These are phyloP conservation scores for Scalesia atractyloides DNA, from an alignment of 129 eudicot species.

Conservation along the genomic window DNA sequence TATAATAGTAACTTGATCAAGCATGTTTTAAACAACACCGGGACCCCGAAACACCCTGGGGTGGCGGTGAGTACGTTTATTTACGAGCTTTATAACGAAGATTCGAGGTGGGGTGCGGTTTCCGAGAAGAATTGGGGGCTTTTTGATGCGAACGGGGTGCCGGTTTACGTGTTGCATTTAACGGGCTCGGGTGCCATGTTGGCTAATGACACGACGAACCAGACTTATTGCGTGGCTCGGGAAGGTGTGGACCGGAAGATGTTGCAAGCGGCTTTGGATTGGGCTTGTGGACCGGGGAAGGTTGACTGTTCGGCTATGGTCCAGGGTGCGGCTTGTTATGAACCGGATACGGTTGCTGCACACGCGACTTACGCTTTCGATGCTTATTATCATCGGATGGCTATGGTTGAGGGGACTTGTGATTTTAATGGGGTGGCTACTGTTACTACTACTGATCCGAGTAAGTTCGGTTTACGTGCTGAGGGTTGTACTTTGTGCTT, in stretches of 20 bases:
- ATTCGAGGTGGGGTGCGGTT: conserved; percentile 52
- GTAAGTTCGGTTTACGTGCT: conserved; percentile 37
- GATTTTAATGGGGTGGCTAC: conserved; percentile 89
- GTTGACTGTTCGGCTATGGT: conserved; percentile 71
- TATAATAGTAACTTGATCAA: conserved; percentile 76
- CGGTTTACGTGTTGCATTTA: conserved; percentile 54
- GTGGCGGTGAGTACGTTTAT: conserved; percentile 68
- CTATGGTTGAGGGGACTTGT: conserved; percentile 62
- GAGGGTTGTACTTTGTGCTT: not conserved
- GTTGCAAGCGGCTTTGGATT: conserved; percentile 90
- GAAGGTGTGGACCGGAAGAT: conserved; percentile 68
- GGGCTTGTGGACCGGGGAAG: conserved; percentile 97
- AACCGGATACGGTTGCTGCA: conserved; percentile 65
- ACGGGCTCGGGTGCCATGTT: conserved; percentile 55
- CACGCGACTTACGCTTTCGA: conserved; percentile 81
- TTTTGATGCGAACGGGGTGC: conserved; percentile 60
- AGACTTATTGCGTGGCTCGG: conserved; percentile 63
- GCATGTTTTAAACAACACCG: conserved; percentile 64
- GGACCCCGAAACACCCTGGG: conserved; percentile 89
- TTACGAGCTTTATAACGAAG: conserved; percentile 88
- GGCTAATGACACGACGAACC: conserved; percentile 76
- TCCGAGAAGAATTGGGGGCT: conserved; percentile 89
- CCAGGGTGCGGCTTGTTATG: conserved; percentile 79
- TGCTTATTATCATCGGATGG: conserved; percentile 67
- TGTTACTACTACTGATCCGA: conserved; percentile 79